phyloP scores from a whole-genome alignment of 1,284 basidiomycete species.

The Apiotrichum laibachii region DNA sequence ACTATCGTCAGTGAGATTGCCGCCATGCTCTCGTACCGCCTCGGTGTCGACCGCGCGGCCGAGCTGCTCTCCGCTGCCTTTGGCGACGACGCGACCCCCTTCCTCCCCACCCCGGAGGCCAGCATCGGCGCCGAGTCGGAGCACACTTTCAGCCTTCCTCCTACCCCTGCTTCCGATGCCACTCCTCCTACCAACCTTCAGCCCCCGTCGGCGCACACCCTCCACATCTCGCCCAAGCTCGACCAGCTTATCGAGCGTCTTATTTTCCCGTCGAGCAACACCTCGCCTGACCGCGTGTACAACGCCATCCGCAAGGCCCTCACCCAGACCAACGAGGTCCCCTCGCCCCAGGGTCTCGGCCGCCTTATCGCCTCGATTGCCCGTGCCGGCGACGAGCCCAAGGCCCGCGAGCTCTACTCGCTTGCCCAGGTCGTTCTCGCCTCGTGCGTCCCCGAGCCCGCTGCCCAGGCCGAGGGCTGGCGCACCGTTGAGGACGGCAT shows the following conservation, averaged over 20 bases:
- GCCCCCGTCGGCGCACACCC: conserved; percentile 18
- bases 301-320: conserved; percentile 16
- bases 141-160: conserved; percentile 12
- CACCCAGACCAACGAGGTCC: conserved; percentile 24
- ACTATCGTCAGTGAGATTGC: conserved; percentile 47
- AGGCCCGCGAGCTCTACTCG: conserved; percentile 67
- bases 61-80: conserved; percentile 24
- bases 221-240: conserved; percentile 15
- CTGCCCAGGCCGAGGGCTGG: conserved; percentile 61
- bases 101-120: conserved; percentile 17
- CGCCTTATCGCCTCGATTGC: conserved; percentile 68
- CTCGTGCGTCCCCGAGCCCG: conserved; percentile 32
- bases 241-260: conserved; percentile 26
- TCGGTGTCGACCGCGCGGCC: conserved; percentile 43
- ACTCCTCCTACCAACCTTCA: conserved; percentile 13
- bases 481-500: conserved; percentile 78
- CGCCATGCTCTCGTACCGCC: conserved; percentile 18
- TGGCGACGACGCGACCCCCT: conserved; percentile 22
- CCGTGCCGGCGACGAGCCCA: conserved; percentile 60
- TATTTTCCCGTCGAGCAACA: neutral
- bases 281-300: conserved; percentile 18
- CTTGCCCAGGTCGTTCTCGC: conserved; percentile 64
- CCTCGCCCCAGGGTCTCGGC: conserved; percentile 54
- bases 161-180: conserved; percentile 11
- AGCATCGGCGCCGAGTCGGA: conserved; percentile 6